Conservation (phyloP, 495 filamentous ascomycete genomes). For the Annulohypoxylon bovei region DNA sequence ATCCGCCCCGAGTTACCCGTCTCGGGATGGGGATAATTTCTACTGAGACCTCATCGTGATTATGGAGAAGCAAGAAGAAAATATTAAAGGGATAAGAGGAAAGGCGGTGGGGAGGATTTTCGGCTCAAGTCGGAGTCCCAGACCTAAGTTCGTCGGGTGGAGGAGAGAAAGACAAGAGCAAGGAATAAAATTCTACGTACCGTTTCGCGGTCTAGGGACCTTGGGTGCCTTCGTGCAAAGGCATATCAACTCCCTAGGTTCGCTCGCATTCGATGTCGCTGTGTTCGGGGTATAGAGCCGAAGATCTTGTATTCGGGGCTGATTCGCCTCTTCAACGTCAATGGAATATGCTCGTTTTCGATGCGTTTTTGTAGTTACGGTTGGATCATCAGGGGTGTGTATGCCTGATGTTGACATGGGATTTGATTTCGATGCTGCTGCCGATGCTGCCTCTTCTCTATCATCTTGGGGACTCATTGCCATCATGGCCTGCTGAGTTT, state of each 20-base stretch:
- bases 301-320: constrained; percentile 54
- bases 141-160: constrained; percentile 21
- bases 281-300: constrained; percentile 50
- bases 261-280: constrained; percentile 41
- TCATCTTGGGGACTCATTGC: constrained; percentile 25
- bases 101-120: constrained; percentile 12
- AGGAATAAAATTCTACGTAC: constrained; percentile 65
- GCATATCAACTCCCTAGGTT: constrained; percentile 69
- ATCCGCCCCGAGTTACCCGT: constrained; percentile 34
- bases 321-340: constrained; percentile 57
- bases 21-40: constrained; percentile 26
- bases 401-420: not conserved
- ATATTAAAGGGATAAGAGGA: constrained; percentile 35
- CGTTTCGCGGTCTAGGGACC: constrained; percentile 93
- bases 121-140: constrained; percentile 6
- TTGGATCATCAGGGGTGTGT: constrained; percentile 17
- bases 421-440: constrained; percentile 6
- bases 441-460: constrained; percentile 17
- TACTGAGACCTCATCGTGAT: constrained; percentile 21
- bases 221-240: constrained; percentile 94
- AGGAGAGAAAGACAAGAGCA: constrained; percentile 36
- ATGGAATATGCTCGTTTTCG: constrained; percentile 60
- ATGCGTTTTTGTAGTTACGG: constrained; percentile 1
- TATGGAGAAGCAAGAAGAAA: constrained; percentile 19
- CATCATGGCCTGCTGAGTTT: constrained; percentile 25